These are phyloP conservation scores for Colletotrichum endophyticum DNA, from an alignment of 2,329 filamentous ascomycete genomes.

Conservation along the genomic window DNA sequence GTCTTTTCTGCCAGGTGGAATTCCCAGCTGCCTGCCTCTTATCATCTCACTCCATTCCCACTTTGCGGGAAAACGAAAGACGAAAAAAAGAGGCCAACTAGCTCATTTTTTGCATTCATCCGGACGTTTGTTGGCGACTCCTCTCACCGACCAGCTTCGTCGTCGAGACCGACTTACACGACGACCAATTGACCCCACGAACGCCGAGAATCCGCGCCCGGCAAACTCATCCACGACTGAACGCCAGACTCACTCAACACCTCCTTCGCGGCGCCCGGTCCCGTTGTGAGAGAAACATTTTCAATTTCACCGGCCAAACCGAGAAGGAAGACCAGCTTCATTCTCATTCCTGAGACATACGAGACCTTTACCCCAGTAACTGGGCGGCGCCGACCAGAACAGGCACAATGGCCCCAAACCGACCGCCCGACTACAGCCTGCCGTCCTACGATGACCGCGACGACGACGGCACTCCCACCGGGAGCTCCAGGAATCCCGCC, in stretches of 20 bases:
- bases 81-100: background rate
- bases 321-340: background rate
- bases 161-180: background rate
- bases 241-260: background rate
- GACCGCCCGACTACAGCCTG: conserved; percentile 63
- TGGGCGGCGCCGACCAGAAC: background rate
- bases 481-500: conserved; percentile 49
- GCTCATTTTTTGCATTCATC: background rate
- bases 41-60: background rate
- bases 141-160: background rate
- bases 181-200: background rate
- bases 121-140: background rate
- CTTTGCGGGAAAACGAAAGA: background rate
- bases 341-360: background rate
- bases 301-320: background rate
- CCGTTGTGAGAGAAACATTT: background rate
- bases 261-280: conserved; percentile 8
- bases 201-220: background rate
- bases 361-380: conserved; percentile 11
- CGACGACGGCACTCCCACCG: conserved; percentile 47
- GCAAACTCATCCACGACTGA: background rate
- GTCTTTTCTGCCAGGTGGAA: background rate
- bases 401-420: conserved; percentile 52
- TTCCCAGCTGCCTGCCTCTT: background rate
- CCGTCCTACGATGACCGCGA: conserved; percentile 62